phyloP scores from a whole-genome alignment of 2,329 filamentous ascomycete species.

The Arachnomyces sp. region DNA sequence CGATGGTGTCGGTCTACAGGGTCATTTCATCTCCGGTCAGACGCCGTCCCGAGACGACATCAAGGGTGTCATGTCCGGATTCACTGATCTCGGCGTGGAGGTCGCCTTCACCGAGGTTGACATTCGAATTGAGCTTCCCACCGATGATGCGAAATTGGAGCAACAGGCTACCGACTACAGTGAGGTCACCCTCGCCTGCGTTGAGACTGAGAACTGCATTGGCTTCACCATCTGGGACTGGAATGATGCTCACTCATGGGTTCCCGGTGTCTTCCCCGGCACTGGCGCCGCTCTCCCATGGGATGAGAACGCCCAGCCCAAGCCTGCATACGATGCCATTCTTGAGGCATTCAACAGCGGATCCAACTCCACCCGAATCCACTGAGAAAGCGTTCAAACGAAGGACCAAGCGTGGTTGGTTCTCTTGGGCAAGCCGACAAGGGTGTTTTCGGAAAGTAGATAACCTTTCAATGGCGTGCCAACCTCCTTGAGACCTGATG shows the following conservation, averaged over 20 bases:
- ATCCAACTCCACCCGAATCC: no score
- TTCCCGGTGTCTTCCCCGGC: slow-evolving; percentile 34
- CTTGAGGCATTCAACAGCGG: slow-evolving; percentile 13
- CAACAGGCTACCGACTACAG: slow-evolving; percentile 27
- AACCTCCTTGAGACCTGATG: no score
- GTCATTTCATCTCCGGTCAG: slow-evolving; percentile 36
- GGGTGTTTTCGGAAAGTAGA: no score
- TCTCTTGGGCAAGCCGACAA: no score
- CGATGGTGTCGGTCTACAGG: slow-evolving; percentile 42
- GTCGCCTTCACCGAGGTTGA: slow-evolving; percentile 40
- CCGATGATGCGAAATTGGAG: slow-evolving; percentile 17
- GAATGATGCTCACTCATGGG: slow-evolving; percentile 40
- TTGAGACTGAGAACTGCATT: slow-evolving; percentile 22
- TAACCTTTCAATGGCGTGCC: no score
- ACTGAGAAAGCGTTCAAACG: no score
- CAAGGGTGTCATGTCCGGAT: slow-evolving; percentile 29
- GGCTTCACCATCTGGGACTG: slow-evolving; percentile 35
- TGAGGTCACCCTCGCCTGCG: slow-evolving; percentile 23
- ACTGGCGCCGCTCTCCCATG: slow-evolving; percentile 38
- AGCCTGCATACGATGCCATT: slow-evolving; percentile 37
- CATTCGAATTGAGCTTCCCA: slow-evolving; percentile 36
- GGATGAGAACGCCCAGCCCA: slow-evolving; percentile 40
- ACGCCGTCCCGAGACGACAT: slow-evolving; percentile 34
- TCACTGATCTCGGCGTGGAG: slow-evolving; percentile 33
- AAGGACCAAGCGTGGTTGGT: no score